phyloP scores from a whole-genome alignment of 805 yeast genomes.

The Cyberlindnera subsufficiens region DNA sequence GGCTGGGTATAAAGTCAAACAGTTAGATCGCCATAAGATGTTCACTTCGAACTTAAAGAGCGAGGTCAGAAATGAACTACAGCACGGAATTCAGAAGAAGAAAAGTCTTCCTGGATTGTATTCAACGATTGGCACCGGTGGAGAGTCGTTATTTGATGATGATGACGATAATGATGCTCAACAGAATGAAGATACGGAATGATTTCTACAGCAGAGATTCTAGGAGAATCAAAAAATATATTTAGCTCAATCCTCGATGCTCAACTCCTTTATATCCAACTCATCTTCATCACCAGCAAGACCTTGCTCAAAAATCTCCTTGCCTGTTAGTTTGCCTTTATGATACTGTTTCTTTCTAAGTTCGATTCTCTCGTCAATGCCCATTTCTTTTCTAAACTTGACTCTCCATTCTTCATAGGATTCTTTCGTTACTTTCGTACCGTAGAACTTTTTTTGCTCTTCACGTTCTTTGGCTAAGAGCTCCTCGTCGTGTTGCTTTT shows the following conservation, averaged over 20 bases:
- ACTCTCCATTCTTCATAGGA: conserved; percentile 69
- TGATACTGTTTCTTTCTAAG: conserved; percentile 53
- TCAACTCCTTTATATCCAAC: conserved; percentile 22
- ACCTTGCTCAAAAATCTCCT: conserved; percentile 86
- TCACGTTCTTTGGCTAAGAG: conserved; percentile 62
- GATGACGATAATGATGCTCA: conserved; percentile 14
- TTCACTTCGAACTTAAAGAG: conserved; percentile 13
- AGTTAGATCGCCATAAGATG: conserved; percentile 10
- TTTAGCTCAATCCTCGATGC: conserved; percentile 3
- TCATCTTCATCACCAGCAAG: conserved; percentile 67
- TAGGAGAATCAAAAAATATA: too few species aligned
- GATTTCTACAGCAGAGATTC: not conserved
- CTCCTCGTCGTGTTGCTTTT: conserved; percentile 52
- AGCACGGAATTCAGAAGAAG: conserved; percentile 5
- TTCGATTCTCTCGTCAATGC: conserved; percentile 53
- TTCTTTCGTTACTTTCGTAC: conserved; percentile 83
- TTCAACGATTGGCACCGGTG: not conserved
- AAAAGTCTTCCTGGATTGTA: conserved; percentile 7
- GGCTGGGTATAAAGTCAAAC: conserved; percentile 8
- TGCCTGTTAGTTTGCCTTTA: conserved; percentile 77
- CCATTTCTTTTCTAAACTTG: conserved; percentile 65
- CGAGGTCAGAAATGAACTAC: conserved; percentile 8
- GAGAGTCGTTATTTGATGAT: conserved; percentile 2
- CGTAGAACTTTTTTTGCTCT: conserved; percentile 85
- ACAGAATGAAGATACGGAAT: conserved; percentile 18